Evolutionary conservation across 1,139 yeast genomes (phyloP), one percentile per base, ranked within the genome.

Genomic region (Geotrichum phurueaensis): DNA sequence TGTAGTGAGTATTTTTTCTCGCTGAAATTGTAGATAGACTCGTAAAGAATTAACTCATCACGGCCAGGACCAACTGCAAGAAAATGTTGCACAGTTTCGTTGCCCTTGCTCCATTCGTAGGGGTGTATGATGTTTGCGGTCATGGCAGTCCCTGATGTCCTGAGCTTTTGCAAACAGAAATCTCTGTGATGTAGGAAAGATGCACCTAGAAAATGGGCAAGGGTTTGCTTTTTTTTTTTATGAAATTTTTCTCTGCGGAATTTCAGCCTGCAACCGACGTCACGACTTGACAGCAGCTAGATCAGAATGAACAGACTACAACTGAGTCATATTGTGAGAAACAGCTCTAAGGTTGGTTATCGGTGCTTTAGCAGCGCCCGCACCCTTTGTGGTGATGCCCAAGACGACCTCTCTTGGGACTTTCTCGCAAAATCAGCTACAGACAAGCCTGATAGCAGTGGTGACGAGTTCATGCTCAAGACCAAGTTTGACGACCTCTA

Each of bases 41-140:
- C 83, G 70, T 86, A 85, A 1, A 86, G 72, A 0, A 82, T 71
- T 1, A 87, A 82, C 65, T 85, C 89, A 67, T 87, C 94, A 0
- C 90, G 85, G 48, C 84, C 77, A 1, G 92, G 89, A 62, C 81
- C 83, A 25, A 86, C 83, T 0, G 88, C 84, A 13, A 87, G 73
- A 69, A 83, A 85, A 58, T 79, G 80, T 70, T 85, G 88, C 51
- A 77, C 80, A 15, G 47, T 39, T 18, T 39, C 47, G 55, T 76
- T 78, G 3, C 78, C 82, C 23, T 73, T 70, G 64, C 83, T 87
- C 89, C 90, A 85, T 62, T 81, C 80, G 58, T 77, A 71, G 2
- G 87, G 85, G 64, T 86, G 78, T 33, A 80, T 76, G 29, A 85
- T 82, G 49, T 81, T 77, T 6, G 85, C 86, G 59, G 81, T 76